A percentile compares a stretch with the other conserved stretches of the same genome.
Evolutionary conservation across 345 rosid species (phyloP).

Genomic region (Linum lewisii): DNA sequence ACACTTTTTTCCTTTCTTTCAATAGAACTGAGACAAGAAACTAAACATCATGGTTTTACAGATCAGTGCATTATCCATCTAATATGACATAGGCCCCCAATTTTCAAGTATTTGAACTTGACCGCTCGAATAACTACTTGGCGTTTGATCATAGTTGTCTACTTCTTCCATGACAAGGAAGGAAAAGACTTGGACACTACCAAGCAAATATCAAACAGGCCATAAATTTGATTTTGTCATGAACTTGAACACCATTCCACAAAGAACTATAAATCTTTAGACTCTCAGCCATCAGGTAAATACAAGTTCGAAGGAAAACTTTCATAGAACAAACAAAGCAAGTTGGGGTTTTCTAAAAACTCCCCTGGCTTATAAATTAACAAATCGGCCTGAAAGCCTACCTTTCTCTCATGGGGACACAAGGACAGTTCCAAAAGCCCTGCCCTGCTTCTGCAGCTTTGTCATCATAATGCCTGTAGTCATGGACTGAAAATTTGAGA

Average conservation of each 20-base stretch:
- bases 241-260: not conserved
- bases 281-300: not conserved
- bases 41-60: not conserved
- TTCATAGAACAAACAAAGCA: not conserved
- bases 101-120: not conserved
- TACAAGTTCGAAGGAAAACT: not conserved
- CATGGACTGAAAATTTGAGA: slow-evolving; percentile 6
- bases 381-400: slow-evolving; percentile 9
- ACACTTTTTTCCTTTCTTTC: not conserved
- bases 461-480: slow-evolving; percentile 87
- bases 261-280: not conserved
- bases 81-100: not conserved
- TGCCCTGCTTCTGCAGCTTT: slow-evolving; percentile 82
- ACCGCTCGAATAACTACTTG: too few relatives aligned
- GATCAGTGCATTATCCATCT: not conserved
- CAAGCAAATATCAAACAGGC: not conserved
- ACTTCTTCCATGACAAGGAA: not conserved
- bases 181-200: not conserved
- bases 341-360: not conserved
- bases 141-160: too few relatives aligned
- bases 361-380: not conserved
- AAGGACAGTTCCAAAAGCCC: slow-evolving; percentile 98
- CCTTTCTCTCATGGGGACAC: slow-evolving; percentile 99
- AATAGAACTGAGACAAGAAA: not conserved
- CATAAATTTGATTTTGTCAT: not conserved